Evolutionary conservation across 495 filamentous ascomycete genomes (phyloP), one percentile per base, ranked within the genome.

Genomic region (Xylaria intraflava): DNA sequence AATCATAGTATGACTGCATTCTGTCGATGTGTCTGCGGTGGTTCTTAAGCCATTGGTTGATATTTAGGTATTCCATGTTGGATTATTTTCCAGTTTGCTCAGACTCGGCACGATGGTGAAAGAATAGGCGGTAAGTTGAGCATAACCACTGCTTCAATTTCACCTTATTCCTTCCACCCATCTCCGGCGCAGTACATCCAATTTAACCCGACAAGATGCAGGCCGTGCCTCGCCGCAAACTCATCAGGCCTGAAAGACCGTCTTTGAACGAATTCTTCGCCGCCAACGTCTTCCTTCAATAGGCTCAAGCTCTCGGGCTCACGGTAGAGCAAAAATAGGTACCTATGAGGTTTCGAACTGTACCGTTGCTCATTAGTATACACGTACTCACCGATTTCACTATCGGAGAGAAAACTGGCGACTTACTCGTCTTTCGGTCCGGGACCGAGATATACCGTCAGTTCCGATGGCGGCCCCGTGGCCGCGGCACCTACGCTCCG

Each of bases 161-260:
- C 16, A n/a, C 23, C 48, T 54, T 40, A 56, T 42, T 62, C 60
- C 43, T 36, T 47, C 62, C 62, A 66, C 26, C 61, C 56, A 38
- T 66, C 64, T 1, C 53, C 64, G 3, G 58, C 64, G 27, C 64
- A 60, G 6, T 46, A 55, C 61, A 64, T 64, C 64, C 64, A 64
- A 26, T 66, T 64, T 0, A 61, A 49, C 6, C 52, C 56, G 9
- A 62, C 60, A 17, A 64, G 54, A 6, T 36, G 49, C 38, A 66
- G 49, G 1, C 61, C 61, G 35, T 66, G 56, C 40, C 36, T 49
- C 36, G 42, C 59, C 1, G 57, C 61, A 24, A 65, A 66, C 39
- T 52, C 58, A 1, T 47, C 58, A 2, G 56, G 56, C 16, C 40
- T 49, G 41, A 66, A 66, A 6, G 46, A 57, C 10, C 59, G 58